These are phyloP conservation scores for Trichomonas vaginalis DNA, from an alignment of 208 protist species.

Conservation along the genomic window DNA sequence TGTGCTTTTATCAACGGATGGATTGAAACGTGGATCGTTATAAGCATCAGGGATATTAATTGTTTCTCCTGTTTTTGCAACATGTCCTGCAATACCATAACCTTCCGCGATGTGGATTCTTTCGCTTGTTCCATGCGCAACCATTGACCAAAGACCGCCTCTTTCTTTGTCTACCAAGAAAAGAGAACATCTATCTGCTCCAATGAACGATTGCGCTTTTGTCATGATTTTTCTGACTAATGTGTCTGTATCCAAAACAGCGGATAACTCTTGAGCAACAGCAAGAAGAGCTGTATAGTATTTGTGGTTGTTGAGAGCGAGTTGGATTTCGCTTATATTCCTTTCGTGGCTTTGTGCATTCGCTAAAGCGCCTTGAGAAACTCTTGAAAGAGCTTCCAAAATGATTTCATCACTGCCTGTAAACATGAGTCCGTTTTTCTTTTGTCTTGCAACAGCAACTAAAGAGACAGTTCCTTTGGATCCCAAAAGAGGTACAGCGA, in stretches of 20 bases:
- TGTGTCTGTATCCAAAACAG: background rate
- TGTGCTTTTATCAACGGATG: slow-evolving; percentile 38
- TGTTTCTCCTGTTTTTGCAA: slow-evolving; percentile 31
- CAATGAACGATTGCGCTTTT: slow-evolving; percentile 4
- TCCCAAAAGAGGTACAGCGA: background rate
- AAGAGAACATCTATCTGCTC: background rate
- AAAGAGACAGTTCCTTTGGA: background rate
- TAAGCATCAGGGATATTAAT: slow-evolving; percentile 45
- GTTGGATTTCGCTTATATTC: background rate
- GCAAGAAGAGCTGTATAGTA: background rate
- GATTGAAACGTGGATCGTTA: slow-evolving; percentile 39
- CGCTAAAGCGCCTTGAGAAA: background rate
- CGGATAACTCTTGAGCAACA: background rate
- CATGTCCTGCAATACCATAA: slow-evolving; percentile 33
- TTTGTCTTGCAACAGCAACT: background rate
- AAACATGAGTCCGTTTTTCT: background rate
- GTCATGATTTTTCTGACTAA: slow-evolving; percentile 3
- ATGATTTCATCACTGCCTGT: slow-evolving; percentile 2
- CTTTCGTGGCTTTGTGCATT: slow-evolving; percentile 1
- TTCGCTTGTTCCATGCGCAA: background rate
- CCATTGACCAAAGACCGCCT: background rate
- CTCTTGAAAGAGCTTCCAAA: background rate
- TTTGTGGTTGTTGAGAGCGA: background rate
- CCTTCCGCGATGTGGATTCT: slow-evolving; percentile 17
- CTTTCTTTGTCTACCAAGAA: background rate